Conservation (phyloP, 2,329 filamentous ascomycete genomes). For the Xylariomycetidae sp. region DNA sequence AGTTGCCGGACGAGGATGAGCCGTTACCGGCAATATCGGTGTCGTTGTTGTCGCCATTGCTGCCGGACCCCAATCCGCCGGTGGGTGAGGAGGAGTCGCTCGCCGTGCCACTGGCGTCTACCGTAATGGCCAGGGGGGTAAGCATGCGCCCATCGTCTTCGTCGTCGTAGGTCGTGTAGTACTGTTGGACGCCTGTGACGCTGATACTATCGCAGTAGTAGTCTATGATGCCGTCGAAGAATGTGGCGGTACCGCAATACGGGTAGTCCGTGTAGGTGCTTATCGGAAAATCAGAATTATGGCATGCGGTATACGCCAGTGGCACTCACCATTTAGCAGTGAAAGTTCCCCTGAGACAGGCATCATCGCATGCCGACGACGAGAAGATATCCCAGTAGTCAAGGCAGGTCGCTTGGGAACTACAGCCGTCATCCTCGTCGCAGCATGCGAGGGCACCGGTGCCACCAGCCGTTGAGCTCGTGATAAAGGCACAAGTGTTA, state of each 20-base stretch:
- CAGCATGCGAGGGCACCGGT: constrained; percentile 42
- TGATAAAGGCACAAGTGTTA: constrained; percentile 35
- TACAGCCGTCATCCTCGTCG: constrained; percentile 25
- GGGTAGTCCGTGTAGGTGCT: constrained; percentile 31
- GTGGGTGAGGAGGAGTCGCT: constrained; percentile 6
- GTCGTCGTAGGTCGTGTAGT: constrained; percentile 36
- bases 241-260: constrained; percentile 41
- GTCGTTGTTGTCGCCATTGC: neutral
- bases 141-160: constrained; percentile 28
- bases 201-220: constrained; percentile 36
- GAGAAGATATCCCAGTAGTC: constrained; percentile 30
- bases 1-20: neutral
- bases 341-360: constrained; percentile 33
- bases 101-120: too few species aligned
- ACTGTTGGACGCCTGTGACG: constrained; percentile 28
- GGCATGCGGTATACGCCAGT: constrained; percentile 15
- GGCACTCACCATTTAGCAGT: constrained; percentile 41
- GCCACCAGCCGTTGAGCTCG: constrained; percentile 27
- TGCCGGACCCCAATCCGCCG: neutral
- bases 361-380: constrained; percentile 32
- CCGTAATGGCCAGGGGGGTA: constrained; percentile 13
- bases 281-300: too few species aligned
- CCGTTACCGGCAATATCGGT: neutral
- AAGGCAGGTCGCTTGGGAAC: constrained; percentile 31
- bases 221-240: constrained; percentile 34